Evolutionary conservation across 2,329 filamentous ascomycete genomes (phyloP).

Genomic region (Aspergillus viridinutans): DNA sequence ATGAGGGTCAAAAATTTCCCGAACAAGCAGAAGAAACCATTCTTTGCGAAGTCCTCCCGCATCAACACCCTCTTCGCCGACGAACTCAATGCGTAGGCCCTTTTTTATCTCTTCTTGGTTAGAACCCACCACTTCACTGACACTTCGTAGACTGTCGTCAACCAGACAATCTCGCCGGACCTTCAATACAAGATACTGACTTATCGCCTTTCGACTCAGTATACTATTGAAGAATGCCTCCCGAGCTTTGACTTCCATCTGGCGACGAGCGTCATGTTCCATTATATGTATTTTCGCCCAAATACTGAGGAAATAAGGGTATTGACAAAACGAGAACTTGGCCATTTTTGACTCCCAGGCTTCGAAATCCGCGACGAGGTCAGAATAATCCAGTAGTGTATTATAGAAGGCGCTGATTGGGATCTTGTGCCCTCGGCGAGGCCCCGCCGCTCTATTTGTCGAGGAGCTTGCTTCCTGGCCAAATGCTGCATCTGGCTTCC

Average conservation of each 20-base stretch:
- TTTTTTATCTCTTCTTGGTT: slow-evolving; percentile 87
- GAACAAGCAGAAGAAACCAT: slow-evolving; percentile 84
- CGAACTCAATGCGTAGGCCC: slow-evolving; percentile 76
- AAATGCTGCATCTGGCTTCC: slow-evolving; percentile 33
- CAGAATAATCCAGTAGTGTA: slow-evolving; percentile 78
- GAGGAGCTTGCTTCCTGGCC: slow-evolving; percentile 31
- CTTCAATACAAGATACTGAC: slow-evolving; percentile 71
- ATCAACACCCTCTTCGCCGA: slow-evolving; percentile 86
- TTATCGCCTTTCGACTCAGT: slow-evolving; percentile 66
- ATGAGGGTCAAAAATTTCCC: slow-evolving; percentile 86
- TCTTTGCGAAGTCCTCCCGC: slow-evolving; percentile 87
- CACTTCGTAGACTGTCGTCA: slow-evolving; percentile 78
- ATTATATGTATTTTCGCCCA: slow-evolving; percentile 89
- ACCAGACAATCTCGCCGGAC: slow-evolving; percentile 81
- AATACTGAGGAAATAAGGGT: slow-evolving; percentile 86
- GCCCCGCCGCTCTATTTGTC: slow-evolving; percentile 40
- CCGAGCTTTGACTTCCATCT: slow-evolving; percentile 84
- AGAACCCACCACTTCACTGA: slow-evolving; percentile 78
- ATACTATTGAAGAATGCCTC: slow-evolving; percentile 92
- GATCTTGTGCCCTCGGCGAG: slow-evolving; percentile 61
- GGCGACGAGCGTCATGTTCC: slow-evolving; percentile 79
- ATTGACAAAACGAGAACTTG: slow-evolving; percentile 86
- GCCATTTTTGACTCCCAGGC: slow-evolving; percentile 72
- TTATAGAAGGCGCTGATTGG: slow-evolving; percentile 85
- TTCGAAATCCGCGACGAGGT: slow-evolving; percentile 81